A percentile compares a stretch with the other conserved stretches of the same genome.
Conservation (phyloP, 768 basidiomycete species). For the Lactifluus rugatus region DNA sequence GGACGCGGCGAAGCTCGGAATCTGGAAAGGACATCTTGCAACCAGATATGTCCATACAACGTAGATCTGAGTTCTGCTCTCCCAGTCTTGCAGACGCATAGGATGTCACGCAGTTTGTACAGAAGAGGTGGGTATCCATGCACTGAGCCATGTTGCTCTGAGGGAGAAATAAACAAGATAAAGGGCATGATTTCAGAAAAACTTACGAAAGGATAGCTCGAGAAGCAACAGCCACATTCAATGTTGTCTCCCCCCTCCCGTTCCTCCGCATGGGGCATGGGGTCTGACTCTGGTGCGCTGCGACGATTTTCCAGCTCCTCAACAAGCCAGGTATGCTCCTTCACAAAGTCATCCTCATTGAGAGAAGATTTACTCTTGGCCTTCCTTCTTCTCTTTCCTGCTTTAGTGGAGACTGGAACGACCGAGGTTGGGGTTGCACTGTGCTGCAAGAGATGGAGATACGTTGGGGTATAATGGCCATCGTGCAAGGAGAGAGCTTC, state of each 20-base stretch:
- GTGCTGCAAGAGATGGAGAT: constrained; percentile 40
- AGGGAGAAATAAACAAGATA: neutral
- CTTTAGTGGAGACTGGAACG: constrained; percentile 29
- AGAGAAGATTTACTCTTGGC: neutral
- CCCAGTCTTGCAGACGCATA: constrained; percentile 64
- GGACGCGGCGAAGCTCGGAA: constrained; percentile 57
- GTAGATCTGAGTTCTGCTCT: constrained; percentile 47
- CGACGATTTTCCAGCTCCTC: constrained; percentile 22
- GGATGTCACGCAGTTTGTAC: constrained; percentile 54
- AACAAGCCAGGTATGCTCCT: constrained; percentile 31
- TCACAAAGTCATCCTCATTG: constrained; percentile 27
- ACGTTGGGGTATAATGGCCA: constrained; percentile 57
- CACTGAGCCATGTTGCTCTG: constrained; percentile 85
- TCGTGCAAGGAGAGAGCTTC: constrained; percentile 30
- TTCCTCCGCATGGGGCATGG: constrained; percentile 27
- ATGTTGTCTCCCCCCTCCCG: constrained; percentile 52
- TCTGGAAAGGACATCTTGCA: constrained; percentile 60
- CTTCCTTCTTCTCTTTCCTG: constrained; percentile 27
- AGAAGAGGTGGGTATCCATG: constrained; percentile 84
- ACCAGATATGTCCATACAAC: constrained; percentile 77
- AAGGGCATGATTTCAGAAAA: neutral
- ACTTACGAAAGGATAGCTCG: constrained; percentile 59
- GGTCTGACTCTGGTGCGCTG: constrained; percentile 5
- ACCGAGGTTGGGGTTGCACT: constrained; percentile 26
- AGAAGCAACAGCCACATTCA: constrained; percentile 86